phyloP scores from a whole-genome alignment of 2,329 filamentous ascomycete genomes.

The Claviceps pazoutovae region DNA sequence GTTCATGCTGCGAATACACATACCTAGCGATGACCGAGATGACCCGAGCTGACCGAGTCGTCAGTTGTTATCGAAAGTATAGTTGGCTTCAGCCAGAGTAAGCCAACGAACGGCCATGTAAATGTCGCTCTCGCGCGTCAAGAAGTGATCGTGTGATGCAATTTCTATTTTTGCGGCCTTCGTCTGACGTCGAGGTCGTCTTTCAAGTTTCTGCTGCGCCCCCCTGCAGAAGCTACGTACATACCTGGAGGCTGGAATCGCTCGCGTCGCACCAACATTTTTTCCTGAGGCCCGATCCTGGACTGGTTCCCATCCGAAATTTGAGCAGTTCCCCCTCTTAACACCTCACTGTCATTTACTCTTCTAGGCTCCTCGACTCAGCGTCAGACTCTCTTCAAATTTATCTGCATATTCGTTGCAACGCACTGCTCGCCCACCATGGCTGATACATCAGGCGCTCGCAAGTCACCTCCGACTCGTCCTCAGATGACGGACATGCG shows the following conservation, averaged over 20 bases:
- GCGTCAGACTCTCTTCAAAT: neutral
- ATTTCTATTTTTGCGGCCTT: no score
- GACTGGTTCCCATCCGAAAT: neutral
- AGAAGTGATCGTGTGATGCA: no score
- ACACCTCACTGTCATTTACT: neutral
- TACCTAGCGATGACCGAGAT: no score
- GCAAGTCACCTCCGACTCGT: conserved; percentile 23
- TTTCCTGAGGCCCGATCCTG: neutral
- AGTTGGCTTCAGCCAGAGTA: no score
- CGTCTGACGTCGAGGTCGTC: neutral
- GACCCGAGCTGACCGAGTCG: no score
- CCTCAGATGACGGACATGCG: conserved; percentile 36
- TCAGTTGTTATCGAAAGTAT: no score
- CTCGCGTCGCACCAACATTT: conserved; percentile 1
- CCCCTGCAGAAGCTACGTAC: neutral
- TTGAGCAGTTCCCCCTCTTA: neutral
- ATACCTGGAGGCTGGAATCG: neutral
- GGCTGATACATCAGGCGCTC: conserved; percentile 18
- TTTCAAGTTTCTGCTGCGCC: neutral
- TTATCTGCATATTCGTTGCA: neutral
- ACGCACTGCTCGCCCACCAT: conserved; percentile 11
- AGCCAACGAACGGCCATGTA: no score
- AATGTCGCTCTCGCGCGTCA: no score
- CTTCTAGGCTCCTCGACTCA: neutral
- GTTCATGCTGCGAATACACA: no score